Conservation (phyloP, 2,329 filamentous ascomycete species). For the Aureobasidium musti region DNA sequence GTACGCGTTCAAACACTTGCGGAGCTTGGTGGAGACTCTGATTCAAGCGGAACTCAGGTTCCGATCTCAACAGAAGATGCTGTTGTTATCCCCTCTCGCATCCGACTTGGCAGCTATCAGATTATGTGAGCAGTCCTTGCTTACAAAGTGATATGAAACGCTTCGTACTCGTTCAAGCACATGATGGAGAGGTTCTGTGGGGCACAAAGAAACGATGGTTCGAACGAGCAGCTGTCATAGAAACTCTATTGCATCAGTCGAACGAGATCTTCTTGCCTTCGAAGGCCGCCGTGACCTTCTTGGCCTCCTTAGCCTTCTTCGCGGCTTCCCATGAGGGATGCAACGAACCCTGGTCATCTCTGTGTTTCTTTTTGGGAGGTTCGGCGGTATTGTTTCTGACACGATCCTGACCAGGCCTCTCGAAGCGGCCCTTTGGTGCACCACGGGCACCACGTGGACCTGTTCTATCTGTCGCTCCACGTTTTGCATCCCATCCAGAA, state of each 20-base stretch:
- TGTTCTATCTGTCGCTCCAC: slow-evolving; percentile 51
- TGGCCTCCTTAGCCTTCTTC: slow-evolving; percentile 59
- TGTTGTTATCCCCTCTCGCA: background rate
- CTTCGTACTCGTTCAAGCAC: background rate
- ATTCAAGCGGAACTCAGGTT: slow-evolving; percentile 7
- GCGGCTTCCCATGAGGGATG: slow-evolving; percentile 68
- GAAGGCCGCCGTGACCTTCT: slow-evolving; percentile 52
- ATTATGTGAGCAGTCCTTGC: slow-evolving; percentile 26
- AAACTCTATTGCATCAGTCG: slow-evolving; percentile 46
- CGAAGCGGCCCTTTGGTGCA: slow-evolving; percentile 34
- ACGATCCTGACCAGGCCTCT: slow-evolving; percentile 33
- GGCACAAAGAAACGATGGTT: too few species aligned
- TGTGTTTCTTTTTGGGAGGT: slow-evolving; percentile 38
- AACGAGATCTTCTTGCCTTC: slow-evolving; percentile 65
- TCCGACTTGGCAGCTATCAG: slow-evolving; percentile 14
- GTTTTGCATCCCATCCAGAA: slow-evolving; percentile 60
- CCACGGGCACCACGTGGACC: slow-evolving; percentile 31
- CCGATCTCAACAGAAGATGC: slow-evolving; percentile 13
- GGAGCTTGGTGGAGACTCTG: background rate
- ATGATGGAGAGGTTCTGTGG: background rate
- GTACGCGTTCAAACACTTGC: background rate
- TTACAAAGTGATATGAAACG: slow-evolving; percentile 15
- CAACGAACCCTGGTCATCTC: slow-evolving; percentile 55
- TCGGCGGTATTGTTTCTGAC: slow-evolving; percentile 34
- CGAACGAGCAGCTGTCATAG: background rate